Conservation (phyloP, 2,329 filamentous ascomycete species). For the Bipolaris bicolor region DNA sequence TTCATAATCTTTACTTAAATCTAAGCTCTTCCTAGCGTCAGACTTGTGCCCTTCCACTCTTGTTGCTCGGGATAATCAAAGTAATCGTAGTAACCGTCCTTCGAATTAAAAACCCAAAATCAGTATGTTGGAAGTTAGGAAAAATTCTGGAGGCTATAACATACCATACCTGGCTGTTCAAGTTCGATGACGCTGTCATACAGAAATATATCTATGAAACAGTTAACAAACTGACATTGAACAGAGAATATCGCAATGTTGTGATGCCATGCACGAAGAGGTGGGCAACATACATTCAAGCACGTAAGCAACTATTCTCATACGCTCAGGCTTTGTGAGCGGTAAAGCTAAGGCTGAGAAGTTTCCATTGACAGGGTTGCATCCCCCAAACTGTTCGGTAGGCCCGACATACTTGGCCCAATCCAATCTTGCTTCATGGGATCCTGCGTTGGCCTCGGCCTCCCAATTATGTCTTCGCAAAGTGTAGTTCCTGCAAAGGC, state of each 20-base stretch:
- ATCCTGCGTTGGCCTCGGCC: background rate
- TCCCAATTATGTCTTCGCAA: constrained; percentile 1
- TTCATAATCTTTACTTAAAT: background rate
- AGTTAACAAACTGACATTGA: background rate
- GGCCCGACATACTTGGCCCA: constrained; percentile 6
- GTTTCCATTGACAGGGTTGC: constrained; percentile 6
- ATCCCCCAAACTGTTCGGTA: background rate
- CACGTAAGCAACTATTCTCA: background rate
- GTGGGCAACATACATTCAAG: background rate
- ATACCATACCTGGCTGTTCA: background rate
- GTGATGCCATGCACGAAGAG: background rate
- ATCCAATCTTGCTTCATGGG: background rate
- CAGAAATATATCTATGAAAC: background rate
- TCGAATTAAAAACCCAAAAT: background rate
- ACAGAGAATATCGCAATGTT: too few relatives aligned
- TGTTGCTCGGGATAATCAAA: background rate
- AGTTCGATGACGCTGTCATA: background rate
- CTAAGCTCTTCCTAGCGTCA: background rate
- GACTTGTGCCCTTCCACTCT: background rate
- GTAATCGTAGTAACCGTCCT: background rate
- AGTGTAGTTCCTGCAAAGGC: background rate
- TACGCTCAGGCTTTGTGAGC: background rate
- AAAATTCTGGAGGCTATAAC: background rate
- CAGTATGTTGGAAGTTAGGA: background rate
- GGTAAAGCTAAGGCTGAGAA: background rate